phyloP scores from a whole-genome alignment of 345 rosid species.

The Eucalyptus curtisii region DNA sequence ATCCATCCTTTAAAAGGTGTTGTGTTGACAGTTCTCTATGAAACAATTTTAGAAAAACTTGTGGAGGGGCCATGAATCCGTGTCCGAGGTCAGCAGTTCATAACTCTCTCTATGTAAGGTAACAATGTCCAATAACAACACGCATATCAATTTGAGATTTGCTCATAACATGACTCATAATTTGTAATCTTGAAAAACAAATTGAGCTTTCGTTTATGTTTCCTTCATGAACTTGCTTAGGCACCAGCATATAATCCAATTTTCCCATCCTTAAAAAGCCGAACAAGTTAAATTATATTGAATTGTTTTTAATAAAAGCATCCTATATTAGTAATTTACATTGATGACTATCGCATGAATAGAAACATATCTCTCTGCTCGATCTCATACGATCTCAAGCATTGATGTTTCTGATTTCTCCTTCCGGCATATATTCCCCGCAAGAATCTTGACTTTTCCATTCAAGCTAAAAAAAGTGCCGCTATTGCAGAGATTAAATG shows the following conservation, averaged over 20 bases:
- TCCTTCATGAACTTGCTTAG: background rate
- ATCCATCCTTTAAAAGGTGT: background rate
- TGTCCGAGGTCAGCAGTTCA: background rate
- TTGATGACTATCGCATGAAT: background rate
- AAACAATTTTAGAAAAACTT: background rate
- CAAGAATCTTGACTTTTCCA: background rate
- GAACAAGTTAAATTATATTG: background rate
- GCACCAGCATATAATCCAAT: background rate
- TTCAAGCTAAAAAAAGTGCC: background rate
- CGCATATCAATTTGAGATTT: background rate
- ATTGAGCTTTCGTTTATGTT: background rate
- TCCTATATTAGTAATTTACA: background rate
- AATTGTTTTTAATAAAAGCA: background rate
- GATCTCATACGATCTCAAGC: background rate
- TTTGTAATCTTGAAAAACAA: background rate
- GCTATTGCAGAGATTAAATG: background rate
- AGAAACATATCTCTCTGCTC: background rate
- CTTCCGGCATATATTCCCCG: background rate
- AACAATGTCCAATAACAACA: background rate
- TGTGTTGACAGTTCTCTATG: background rate
- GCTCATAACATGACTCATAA: background rate
- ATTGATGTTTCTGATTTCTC: background rate
- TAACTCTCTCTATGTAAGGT: background rate
- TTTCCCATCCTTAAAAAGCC: background rate
- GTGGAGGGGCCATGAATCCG: background rate